Conservation (phyloP, 495 filamentous ascomycete genomes). For the Lophiostoma macrostomum region DNA sequence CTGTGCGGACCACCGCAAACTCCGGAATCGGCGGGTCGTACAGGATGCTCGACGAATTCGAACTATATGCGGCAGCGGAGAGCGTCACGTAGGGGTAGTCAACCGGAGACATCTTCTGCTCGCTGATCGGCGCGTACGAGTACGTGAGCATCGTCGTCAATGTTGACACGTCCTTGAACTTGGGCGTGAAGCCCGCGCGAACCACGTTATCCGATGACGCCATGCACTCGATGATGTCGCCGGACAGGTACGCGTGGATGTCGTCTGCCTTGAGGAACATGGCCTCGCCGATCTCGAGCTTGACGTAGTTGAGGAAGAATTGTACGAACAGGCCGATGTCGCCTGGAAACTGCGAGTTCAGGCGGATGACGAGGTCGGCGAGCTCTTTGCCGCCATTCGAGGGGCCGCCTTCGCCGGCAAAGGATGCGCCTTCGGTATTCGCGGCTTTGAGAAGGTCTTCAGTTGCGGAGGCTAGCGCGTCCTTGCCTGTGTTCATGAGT, state of each 20-base stretch:
- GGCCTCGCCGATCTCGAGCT: constrained; percentile 80
- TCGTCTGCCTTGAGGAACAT: constrained; percentile 96
- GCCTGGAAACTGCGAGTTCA: constrained; percentile 72
- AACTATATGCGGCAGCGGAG: constrained; percentile 73
- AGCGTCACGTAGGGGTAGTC: constrained; percentile 82
- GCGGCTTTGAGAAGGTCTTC: constrained; percentile 69
- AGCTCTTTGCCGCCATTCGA: constrained; percentile 64
- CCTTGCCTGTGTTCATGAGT: constrained; percentile 72
- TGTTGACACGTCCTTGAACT: constrained; percentile 93
- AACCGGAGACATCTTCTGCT: constrained; percentile 84
- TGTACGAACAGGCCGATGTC: constrained; percentile 76
- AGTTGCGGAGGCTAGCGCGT: constrained; percentile 60
- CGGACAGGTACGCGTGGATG: constrained; percentile 93
- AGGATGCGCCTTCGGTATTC: constrained; percentile 56
- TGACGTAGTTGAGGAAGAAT: constrained; percentile 81
- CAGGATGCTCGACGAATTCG: constrained; percentile 62
- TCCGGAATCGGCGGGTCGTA: constrained; percentile 98
- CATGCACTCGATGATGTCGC: constrained; percentile 99
- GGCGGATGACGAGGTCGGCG: constrained; percentile 67
- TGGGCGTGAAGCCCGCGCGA: constrained; percentile 93
- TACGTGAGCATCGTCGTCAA: constrained; percentile 94
- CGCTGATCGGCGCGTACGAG: constrained; percentile 83
- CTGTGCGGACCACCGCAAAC: constrained; percentile 83
- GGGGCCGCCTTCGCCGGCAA: constrained; percentile 61
- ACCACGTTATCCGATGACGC: constrained; percentile 96